Base-by-base conservation (phyloP, 1,284 basidiomycete species). In the Malassezia caprae region DNA sequence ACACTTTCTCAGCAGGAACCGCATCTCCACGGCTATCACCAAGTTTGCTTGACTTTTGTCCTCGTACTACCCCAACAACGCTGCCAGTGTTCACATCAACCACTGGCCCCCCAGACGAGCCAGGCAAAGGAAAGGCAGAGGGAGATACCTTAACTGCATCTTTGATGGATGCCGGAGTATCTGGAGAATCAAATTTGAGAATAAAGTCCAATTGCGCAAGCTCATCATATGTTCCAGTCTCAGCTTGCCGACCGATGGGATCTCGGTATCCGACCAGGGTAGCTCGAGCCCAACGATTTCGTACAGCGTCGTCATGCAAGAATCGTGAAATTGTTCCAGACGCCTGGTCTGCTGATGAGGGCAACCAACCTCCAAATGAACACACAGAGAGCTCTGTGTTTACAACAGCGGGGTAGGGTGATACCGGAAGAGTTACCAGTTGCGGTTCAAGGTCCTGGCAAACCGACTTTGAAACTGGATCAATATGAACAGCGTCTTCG, bases 81-180 rank as follows among this genome's bases (percentile, higher is more conserved):
- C 82, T 80, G 2, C 84, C 84, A 32, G 77, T 80, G 62, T 81
- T 78, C 51, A 80, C 78, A 55, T 84, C 82, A 3, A 86, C 78
- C 51, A 86, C 81, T 0, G 84, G 84, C 0, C 84, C 84, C 8
- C 85, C 85, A 45, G 83, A 84, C 19, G 83, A 84, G 10, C 85
- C 84, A 1, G 80, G 79, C 0, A 82, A 81, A 8, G 84, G 84
- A 6, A 82, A 73, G 23, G 63, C 60, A 23, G 73, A 59, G 21
- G 35, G 19, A 23, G 47, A 41, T 12, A 5, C 34, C n/a, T 30
- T 24, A 17, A 54, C 53, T 12, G 62, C 54, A 1, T 54, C 54
- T 27, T 62, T 59, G 31, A 70, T 43, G 2, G 62, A 61, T 0
- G 62, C 56, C 4, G 67, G 64, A 24, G 67, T 71, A 19, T 64